phyloP scores from a whole-genome alignment of 306 rosid species.

The Cajanus cajan region DNA sequence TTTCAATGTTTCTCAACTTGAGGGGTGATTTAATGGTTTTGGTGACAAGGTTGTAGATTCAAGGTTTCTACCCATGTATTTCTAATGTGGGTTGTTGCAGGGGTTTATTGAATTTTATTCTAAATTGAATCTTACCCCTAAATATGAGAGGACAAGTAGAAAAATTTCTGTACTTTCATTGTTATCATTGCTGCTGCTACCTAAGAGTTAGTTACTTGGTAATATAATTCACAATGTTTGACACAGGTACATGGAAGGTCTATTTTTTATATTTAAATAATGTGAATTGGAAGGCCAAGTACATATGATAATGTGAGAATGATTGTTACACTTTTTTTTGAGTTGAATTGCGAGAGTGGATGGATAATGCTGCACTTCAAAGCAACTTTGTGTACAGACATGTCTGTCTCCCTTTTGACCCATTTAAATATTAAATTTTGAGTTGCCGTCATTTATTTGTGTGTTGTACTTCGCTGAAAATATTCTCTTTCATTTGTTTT shows the following conservation, averaged over 20 bases:
- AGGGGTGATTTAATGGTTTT: slow-evolving; percentile 26
- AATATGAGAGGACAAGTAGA: neutral
- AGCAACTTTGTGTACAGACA: neutral
- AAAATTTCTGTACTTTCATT: slow-evolving; percentile 7
- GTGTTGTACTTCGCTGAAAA: neutral
- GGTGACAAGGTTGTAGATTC: slow-evolving; percentile 18
- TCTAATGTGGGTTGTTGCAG: slow-evolving; percentile 22
- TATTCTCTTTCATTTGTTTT: neutral
- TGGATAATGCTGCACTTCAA: neutral
- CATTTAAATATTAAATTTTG: neutral
- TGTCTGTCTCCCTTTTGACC: neutral
- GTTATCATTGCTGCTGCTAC: neutral
- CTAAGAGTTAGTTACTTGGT: neutral
- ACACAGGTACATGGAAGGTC: neutral
- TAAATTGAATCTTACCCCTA: neutral
- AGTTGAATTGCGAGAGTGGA: slow-evolving; percentile 11
- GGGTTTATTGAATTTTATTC: neutral
- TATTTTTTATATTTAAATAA: neutral
- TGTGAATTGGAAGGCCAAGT: neutral
- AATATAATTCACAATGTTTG: neutral
- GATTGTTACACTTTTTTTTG: neutral
- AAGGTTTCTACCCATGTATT: slow-evolving; percentile 20
- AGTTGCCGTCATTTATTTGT: neutral
- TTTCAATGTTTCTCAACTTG: neutral
- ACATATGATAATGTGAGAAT: neutral